Conservation (phyloP, 441 rosid species). For the Dalechampia spathulata region DNA sequence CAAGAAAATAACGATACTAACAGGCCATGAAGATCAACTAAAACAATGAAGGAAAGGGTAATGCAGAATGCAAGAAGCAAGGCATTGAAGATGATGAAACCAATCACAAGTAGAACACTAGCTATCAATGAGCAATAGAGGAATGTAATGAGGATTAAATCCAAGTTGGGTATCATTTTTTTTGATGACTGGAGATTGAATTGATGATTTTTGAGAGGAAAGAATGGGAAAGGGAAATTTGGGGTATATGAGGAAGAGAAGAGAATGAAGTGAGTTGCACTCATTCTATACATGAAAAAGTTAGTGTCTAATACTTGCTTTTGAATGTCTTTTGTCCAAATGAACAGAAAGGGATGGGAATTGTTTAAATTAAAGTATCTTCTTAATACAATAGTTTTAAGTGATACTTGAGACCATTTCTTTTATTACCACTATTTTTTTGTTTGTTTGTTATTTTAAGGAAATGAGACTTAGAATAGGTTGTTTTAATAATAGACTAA, state of each 20-base stretch:
- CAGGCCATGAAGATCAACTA: slow-evolving; percentile 21
- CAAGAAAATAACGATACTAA: slow-evolving; percentile 2
- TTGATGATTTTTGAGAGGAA: not conserved
- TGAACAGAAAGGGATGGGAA: no score
- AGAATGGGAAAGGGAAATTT: not conserved
- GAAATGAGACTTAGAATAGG: no score
- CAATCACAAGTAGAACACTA: slow-evolving; percentile 9
- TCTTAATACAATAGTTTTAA: no score
- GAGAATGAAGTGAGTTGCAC: slow-evolving; percentile 43
- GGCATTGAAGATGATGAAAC: slow-evolving; percentile 11
- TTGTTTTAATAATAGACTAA: no score
- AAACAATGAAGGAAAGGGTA: slow-evolving; percentile 19
- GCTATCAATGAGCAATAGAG: slow-evolving; percentile 26
- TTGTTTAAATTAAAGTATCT: no score
- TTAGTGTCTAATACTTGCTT: not conserved
- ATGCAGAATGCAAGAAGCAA: slow-evolving; percentile 22
- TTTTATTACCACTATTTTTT: no score
- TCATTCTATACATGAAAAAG: slow-evolving; percentile 8
- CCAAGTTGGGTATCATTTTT: slow-evolving; percentile 27
- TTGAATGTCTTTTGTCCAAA: no score
- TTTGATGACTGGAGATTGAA: not conserved
- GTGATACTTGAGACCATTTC: no score
- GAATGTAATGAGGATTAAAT: slow-evolving; percentile 27
- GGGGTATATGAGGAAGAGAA: not conserved
- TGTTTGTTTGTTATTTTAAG: no score